Base-by-base conservation (phyloP, 768 basidiomycete genomes). In the Porpolomopsis calyptriformis region DNA sequence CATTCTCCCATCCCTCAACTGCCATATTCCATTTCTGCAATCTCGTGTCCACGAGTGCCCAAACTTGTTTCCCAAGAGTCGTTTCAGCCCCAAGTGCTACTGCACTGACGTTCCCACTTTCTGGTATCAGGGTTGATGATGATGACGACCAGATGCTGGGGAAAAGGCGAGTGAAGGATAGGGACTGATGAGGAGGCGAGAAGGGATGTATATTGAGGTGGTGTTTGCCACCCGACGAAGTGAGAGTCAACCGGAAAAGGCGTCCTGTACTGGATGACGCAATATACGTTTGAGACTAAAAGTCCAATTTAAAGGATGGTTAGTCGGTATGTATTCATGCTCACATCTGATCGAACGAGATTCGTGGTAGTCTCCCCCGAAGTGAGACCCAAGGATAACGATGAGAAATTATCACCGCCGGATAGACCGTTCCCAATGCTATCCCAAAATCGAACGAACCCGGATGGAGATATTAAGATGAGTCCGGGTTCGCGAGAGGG, bases 401-500 rank as follows among this genome's bases (percentile, higher is more conserved):
- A 70, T 8, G 71, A 70, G 55, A 71, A 83, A 49, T 78, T 77
- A 29, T 84, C 76, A 7, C 85, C 86, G 10, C 87, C 86, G 2
- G 87, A 84, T 11, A 90, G 74, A 12, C 86, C 86, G 48, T 82
- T 85, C 3, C 81, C 81, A 35, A 93, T 82, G 49, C 80, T 83
- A 46, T 91, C 82, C 92, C 92, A 97, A 59, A 88, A 86, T 29
- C 86, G 77, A 46, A 89, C 65, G 51, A 79, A 69, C 3, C 92
- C 92, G 0, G 72, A 64, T 4, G 74, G 65, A 6, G 84, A 83
- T 41, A 87, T 65, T 43, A 93, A 73, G 35, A 96, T 78, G 31
- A 94, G 75, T 20, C 91, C 91, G 2, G 92, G 92, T 64, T 97
- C 92, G 34, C 85, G 77, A 10, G 76, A 71, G 3, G 71, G 50